Percentiles rank a stretch among this genome's conserved stretches.
phyloP scores from a whole-genome alignment of 495 filamentous ascomycete genomes.

The Lineolata rhizophorae region DNA sequence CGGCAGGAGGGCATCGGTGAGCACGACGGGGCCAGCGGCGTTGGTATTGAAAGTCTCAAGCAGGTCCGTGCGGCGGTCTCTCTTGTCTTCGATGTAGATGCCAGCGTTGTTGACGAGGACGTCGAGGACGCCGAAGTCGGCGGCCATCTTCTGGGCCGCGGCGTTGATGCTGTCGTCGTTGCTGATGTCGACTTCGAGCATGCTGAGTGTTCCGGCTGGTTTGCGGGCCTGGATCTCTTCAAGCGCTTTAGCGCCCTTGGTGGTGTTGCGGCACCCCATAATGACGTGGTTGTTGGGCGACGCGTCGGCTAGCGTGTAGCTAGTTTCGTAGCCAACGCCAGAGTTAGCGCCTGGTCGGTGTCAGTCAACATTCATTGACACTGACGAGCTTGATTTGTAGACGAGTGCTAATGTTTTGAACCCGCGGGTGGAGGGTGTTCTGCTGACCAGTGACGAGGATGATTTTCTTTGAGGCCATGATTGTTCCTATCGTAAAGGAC shows the following conservation, averaged over 20 bases:
- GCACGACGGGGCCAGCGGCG: constrained; percentile 3
- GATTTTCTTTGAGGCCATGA: too few relatives aligned
- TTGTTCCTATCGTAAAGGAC: too few relatives aligned
- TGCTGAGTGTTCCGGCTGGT: background rate
- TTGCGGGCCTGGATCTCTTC: constrained; percentile 15
- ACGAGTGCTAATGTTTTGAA: too few relatives aligned
- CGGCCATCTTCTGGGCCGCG: background rate
- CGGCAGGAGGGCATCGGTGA: constrained; percentile 2
- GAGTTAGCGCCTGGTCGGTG: constrained; percentile 14
- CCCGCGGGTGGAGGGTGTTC: too few relatives aligned
- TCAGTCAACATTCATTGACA: background rate
- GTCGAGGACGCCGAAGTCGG: constrained; percentile 5
- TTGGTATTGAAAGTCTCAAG: constrained; percentile 4
- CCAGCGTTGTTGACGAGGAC: constrained; percentile 7
- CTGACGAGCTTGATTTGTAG: background rate
- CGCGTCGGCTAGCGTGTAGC: constrained; percentile 11
- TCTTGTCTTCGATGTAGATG: background rate
- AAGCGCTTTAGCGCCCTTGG: constrained; percentile 14
- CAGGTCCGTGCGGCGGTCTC: background rate
- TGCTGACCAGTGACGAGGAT: too few relatives aligned
- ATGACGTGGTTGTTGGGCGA: constrained; percentile 18
- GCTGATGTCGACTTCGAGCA: constrained; percentile 5
- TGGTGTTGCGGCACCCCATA: constrained; percentile 13
- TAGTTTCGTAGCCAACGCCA: constrained; percentile 18
- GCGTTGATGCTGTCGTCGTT: background rate